Base-by-base conservation (phyloP, 306 rosid species). In the Argentina anserina region DNA sequence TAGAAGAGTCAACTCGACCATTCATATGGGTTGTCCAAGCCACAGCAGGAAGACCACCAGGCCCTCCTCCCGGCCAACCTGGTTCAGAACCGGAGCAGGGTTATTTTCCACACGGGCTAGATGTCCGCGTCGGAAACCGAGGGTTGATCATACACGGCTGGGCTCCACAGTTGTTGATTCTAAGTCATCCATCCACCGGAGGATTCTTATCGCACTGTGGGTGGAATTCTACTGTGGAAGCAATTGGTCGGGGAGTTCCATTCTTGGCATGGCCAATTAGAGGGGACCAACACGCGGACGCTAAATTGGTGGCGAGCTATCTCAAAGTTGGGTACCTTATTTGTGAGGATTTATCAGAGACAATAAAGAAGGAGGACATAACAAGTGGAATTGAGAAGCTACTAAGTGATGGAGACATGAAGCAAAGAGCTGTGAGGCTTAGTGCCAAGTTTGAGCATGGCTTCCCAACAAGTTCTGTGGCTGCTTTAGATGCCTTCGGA, bases 91-190 rank as follows among this genome's bases (percentile, higher is more conserved):
- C 5, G 0, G 77, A 71, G n/a, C 86, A 75, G 26, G 87, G 79
- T 0, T 83, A 83, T 74, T 83, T 63, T 52, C 89, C 91, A 4
- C 76, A 76, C 3, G 93, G 78, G n/a, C 56, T 87, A 36, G 83
- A 81, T 0, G 20, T 13, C 1, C 67, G 47, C 43, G 87, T 86
- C 3, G 89, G 92, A 18, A 25, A 61, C 0, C 81, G 84, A 33
- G 94, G 92, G 20, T n/a, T 90, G 86, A 82, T 90, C 43, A 86
- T 88, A 78, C 33, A 66, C 0, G 97, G 94, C 0, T 88, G 94
- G 94, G 97, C 94, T 3, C 94, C 97, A 14, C 97, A 88, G 14
- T 28, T 90, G 50, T 6, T 90, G 79, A 90, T 90, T 45, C 85
- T 90, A 71, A 90, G 90, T 50, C 94, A 88, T 23, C 85, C 80